Base-by-base conservation (phyloP, 371 early-diverging fungal species). In the Saksenaea oblongispora region DNA sequence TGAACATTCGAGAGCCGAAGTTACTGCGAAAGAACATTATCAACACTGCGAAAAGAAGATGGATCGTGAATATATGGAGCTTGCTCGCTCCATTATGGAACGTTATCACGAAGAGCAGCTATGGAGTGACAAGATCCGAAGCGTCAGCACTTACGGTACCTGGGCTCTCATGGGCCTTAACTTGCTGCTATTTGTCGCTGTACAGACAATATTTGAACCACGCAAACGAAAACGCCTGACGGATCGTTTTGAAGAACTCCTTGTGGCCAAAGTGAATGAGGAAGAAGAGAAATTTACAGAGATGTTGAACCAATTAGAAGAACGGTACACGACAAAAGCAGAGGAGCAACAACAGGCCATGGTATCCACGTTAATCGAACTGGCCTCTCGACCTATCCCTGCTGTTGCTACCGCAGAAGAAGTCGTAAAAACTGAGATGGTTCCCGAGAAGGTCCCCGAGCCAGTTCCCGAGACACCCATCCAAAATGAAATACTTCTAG, bases 51-150 rank as follows among this genome's bases (percentile, higher is more conserved):
- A 93, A 62, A 71, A 82, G 34, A 71, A 85, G n/a, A 92, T 92
- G 61, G 94, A 93, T 44, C 73, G 78, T 15, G 83, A 82, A 22
- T 93, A 91, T 44, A 79, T 85, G 63, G 84, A 76, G 17, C 63
- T 93, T 51, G 89, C 91, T 0, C 75, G 75, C n/a, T 82, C 88
- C 0, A 94, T 93, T 36, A 87, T 89, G 78, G 85, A 87, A 53
- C 74, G 93, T 15, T 94, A 93, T 66, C 92, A 93, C 59, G 94
- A 93, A 68, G 98, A 98, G 63, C 97, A 97, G 72, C 82, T 96
- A n/a, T 98, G 95, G 92, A 92, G 93, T 62, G 98, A 98, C 83
- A 96, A 98, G 80, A 96, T 98, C 56, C 90, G 97, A 9, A 85
- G 88, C 18, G 91, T 92, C 3, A 89, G 89, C 64, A 96, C 95